A percentile compares a stretch with the other conserved stretches of the same genome.
Conservation (phyloP, 1,139 yeast genomes). For the Debaryomyces subglobosus region DNA sequence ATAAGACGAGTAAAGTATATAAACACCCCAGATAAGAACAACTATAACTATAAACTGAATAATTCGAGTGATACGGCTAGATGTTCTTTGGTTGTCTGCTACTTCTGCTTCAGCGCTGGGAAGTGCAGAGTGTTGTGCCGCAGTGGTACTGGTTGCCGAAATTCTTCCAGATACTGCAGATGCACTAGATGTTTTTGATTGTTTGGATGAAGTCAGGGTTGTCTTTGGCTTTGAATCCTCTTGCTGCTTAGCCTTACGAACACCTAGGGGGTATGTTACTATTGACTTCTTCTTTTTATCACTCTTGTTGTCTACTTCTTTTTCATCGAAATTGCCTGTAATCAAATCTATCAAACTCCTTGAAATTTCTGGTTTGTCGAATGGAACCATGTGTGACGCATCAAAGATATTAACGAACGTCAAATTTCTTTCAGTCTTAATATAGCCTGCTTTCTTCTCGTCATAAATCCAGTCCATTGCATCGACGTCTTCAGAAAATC, state of each 20-base stretch:
- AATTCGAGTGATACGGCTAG: conserved; percentile 39
- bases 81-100: conserved; percentile 17
- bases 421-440: conserved; percentile 65
- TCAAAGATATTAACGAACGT: conserved; percentile 75
- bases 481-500: conserved; percentile 48
- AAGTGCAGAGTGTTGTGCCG: conserved; percentile 8
- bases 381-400: conserved; percentile 95
- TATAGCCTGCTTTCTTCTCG: conserved; percentile 51
- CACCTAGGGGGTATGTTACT: conserved; percentile 39
- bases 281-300: conserved; percentile 21
- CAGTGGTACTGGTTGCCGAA: neutral
- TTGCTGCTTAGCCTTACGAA: conserved; percentile 15
- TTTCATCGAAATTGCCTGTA: conserved; percentile 34
- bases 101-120: conserved; percentile 10
- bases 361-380: conserved; percentile 71
- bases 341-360: conserved; percentile 67
- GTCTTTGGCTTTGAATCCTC: conserved; percentile 14
- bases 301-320: conserved; percentile 16
- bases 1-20: conserved; percentile 41
- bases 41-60: conserved; percentile 46
- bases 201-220: conserved; percentile 15
- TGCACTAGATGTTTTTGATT: neutral
- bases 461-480: conserved; percentile 57
- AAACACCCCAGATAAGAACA: conserved; percentile 48
- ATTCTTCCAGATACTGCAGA: neutral